Conservation (phyloP, 371 early-diverging fungal genomes). For the Syncephalis plumigaleata region DNA sequence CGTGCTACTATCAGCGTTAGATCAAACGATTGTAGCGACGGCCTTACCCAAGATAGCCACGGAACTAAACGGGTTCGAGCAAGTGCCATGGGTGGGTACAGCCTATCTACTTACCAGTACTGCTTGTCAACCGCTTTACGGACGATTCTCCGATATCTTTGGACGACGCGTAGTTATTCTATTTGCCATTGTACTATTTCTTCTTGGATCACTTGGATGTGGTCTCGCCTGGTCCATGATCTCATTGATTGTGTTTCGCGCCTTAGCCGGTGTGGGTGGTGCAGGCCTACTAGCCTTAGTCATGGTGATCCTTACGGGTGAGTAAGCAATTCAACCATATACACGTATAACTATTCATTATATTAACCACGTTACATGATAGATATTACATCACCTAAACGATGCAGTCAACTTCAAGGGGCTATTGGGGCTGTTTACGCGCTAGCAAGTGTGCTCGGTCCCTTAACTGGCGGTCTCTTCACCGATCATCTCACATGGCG, state of each 20-base stretch:
- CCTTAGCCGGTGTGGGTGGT: constrained; percentile 48
- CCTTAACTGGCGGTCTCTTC: constrained; percentile 49
- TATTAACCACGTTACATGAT: neutral
- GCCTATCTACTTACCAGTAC: constrained; percentile 25
- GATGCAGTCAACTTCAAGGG: too few relatives aligned
- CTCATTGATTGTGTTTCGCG: constrained; percentile 45
- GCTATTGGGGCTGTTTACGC: constrained; percentile 21
- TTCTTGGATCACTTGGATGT: constrained; percentile 42
- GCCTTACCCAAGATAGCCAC: constrained; percentile 51
- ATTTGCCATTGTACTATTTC: constrained; percentile 34
- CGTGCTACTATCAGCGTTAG: constrained; percentile 57
- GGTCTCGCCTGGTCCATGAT: constrained; percentile 43
- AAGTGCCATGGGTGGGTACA: constrained; percentile 47
- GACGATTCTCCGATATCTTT: constrained; percentile 42
- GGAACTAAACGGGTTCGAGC: constrained; percentile 35
- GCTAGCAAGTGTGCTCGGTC: constrained; percentile 45
- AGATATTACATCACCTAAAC: too few relatives aligned
- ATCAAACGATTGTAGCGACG: constrained; percentile 62
- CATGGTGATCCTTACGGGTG: constrained; percentile 22
- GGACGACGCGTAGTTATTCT: constrained; percentile 40
- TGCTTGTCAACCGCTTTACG: constrained; percentile 40
- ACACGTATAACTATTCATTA: neutral
- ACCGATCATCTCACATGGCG: constrained; percentile 42
- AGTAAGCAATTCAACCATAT: constrained; percentile 9
- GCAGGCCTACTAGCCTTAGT: constrained; percentile 30